Evolutionary conservation across 2,329 filamentous ascomycete genomes (phyloP).

Genomic region (Scleromitrula shiraiana): DNA sequence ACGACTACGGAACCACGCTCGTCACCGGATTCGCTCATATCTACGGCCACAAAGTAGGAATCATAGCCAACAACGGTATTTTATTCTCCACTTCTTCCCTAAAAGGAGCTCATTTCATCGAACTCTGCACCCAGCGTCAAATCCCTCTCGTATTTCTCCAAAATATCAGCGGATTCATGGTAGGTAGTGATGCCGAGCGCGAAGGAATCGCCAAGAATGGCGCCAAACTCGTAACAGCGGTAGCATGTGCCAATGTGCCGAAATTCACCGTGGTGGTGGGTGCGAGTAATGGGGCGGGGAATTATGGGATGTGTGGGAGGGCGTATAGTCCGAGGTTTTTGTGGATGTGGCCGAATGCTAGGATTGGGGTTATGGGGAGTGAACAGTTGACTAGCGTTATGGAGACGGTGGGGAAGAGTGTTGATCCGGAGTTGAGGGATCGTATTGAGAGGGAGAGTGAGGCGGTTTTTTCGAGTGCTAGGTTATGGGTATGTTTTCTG

Average conservation of each 20-base stretch:
- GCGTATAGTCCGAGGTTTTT: constrained; percentile 87
- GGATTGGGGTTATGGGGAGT: constrained; percentile 90
- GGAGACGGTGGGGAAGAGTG: constrained; percentile 82
- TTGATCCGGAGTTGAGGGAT: constrained; percentile 70
- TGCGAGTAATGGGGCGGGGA: constrained; percentile 84
- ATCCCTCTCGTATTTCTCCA: constrained; percentile 91
- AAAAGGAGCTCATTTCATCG: constrained; percentile 95
- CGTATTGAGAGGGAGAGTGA: constrained; percentile 81
- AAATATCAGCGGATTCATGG: constrained; percentile 98
- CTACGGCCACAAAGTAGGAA: constrained; percentile 83
- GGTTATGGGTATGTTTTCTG: constrained; percentile 61
- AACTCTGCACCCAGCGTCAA: constrained; percentile 83
- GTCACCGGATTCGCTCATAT: constrained; percentile 89
- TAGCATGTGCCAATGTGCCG: constrained; percentile 87
- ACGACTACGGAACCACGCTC: constrained; percentile 77
- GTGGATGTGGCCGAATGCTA: constrained; percentile 98
- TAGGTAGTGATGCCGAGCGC: constrained; percentile 82
- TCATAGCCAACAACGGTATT: constrained; percentile 94
- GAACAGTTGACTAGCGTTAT: constrained; percentile 90
- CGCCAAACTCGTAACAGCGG: constrained; percentile 91
- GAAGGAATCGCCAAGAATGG: constrained; percentile 97
- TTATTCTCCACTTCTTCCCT: constrained; percentile 81
- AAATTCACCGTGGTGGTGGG: constrained; percentile 98
- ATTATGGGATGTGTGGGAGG: constrained; percentile 97
- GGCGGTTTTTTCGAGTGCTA: constrained; percentile 77